Base-by-base conservation (phyloP, 768 basidiomycete genomes). In the Termitomyces sp. region DNA sequence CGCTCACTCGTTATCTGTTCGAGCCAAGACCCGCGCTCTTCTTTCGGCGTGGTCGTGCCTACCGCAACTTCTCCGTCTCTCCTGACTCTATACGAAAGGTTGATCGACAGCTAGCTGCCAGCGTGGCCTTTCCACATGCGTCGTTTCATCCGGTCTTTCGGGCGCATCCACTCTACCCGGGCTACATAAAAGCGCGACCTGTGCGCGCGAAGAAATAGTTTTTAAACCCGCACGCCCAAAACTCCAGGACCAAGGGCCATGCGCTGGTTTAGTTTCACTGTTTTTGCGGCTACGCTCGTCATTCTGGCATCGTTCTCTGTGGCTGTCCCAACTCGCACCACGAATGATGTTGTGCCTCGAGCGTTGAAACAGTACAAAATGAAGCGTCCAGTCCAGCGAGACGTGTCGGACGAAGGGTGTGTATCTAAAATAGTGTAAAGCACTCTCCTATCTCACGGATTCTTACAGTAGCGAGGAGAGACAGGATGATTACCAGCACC, bases 301-400 rank as follows among this genome's bases (percentile, higher is more conserved):
- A 8, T 60, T 29, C 34, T 58, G 47, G 43, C 64, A 10, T 62
- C 60, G 55, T 10, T 61, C 32, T 45, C 56, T 40, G 56, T 38
- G 9, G 47, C 55, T 42, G 56, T 61, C 12, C 57, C 62, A 43
- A 60, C 63, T 9, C 57, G 48, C 15, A 60, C 56, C 12, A 43
- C 55, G 29, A 46, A 43, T 12, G 51, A 34, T 34, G 45, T 36
- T 10, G 36, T n/a, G 17, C 62, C 53, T 42, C 63, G 61, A 29
- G 40, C 57, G 15, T 57, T 66, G 46, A 66, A 66, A 42, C 65
- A 64, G 38, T 66, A 66, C 48, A 64, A 62, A 49, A 66, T 66
- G 65, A 63, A 32, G 45, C 63, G 65, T 48, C 56, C 46, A 48
- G 55, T 37, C 10, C 17, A 53, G 42, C 14, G 60, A 59, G 56